Evolutionary conservation across 306 rosid species (phyloP).

Genomic region (Rubus idaeus): DNA sequence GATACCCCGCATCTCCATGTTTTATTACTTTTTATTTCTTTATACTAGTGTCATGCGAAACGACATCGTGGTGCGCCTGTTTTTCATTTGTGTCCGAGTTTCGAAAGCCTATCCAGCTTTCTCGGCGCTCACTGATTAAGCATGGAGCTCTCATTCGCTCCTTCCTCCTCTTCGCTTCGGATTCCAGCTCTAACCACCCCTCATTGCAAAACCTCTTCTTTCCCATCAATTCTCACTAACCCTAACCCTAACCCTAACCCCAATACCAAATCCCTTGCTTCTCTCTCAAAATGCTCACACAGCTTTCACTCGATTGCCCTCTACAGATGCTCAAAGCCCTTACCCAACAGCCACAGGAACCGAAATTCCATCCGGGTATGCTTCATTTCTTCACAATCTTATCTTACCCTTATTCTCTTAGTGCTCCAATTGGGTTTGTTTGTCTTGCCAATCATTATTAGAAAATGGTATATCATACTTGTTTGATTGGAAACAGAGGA

Average conservation of each 20-base stretch:
- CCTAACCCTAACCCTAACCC: not conserved
- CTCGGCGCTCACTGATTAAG: not conserved
- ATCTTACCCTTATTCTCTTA: not conserved
- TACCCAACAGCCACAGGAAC: conserved; percentile 24
- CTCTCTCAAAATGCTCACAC: conserved; percentile 31
- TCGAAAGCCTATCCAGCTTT: not conserved
- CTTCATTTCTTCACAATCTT: conserved; percentile 14
- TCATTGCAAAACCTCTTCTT: conserved; percentile 19
- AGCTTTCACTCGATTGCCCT: conserved; percentile 33
- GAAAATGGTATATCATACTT: too few relatives aligned
- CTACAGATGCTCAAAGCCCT: conserved; percentile 20
- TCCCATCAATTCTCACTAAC: not conserved
- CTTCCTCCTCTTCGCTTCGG: conserved; percentile 36
- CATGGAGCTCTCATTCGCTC: conserved; percentile 64
- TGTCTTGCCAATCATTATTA: not conserved
- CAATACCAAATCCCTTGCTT: conserved; percentile 16
- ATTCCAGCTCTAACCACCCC: conserved; percentile 20
- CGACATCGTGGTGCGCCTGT: not conserved
- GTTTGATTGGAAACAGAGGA: too few relatives aligned
- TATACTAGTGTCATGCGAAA: not conserved
- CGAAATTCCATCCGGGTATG: conserved; percentile 55
- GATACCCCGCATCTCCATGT: conserved; percentile 27
- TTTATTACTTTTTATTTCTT: rapidly evolving
- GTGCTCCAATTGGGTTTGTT: not conserved
- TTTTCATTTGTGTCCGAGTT: not conserved